Base-by-base conservation (phyloP, 2,329 filamentous ascomycete species). In the Alternaria alternata region DNA sequence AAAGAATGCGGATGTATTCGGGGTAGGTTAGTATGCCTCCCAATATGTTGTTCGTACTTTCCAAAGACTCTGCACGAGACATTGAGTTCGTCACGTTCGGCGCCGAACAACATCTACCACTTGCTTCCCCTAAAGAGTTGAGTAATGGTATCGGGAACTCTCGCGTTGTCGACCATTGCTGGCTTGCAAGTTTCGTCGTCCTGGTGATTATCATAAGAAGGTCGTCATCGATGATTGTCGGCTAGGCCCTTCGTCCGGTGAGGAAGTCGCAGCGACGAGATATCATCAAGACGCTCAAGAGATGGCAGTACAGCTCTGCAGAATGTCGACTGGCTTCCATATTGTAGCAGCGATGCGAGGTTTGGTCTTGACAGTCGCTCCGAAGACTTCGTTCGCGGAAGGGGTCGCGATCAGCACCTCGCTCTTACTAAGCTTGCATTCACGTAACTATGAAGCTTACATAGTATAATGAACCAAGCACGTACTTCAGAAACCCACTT, bases 161-260 rank as follows among this genome's bases (percentile, higher is more conserved):
- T 76, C 2, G 75, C 79, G 16, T 82, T 82, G 62, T 69, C 75
- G 14, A 75, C 78, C 0, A 74, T 78, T 6, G 75, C 75, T 81
- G 2, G 68, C 79, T 16, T 70, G 77, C 32, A 75, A 80, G 58
- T 71, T 75, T 38, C 78, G 79, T 3, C 73, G 76, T 24, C 82
- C 79, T 57, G 80, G 80, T 24, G 79, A 82, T 61, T 82, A 80
- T 61, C 66, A 82, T 1, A 64, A 81, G 32, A 81, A 82, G 54
- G 71, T 82, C 43, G 55, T 80, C 4, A 69, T 82, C 5, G 79
- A 79, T 20, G 65, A 72, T 5, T 67, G 72, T 14, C 66, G 73
- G 28, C 69, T 75, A 9, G 80, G 80, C 1, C 1, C 80, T 80
- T 7, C 67, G 73, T 32, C 59, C 66, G 5, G 48, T 64, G 18